These are phyloP conservation scores for Fusarium stilboides DNA, from an alignment of 2,329 filamentous ascomycete genomes.

Conservation along the genomic window DNA sequence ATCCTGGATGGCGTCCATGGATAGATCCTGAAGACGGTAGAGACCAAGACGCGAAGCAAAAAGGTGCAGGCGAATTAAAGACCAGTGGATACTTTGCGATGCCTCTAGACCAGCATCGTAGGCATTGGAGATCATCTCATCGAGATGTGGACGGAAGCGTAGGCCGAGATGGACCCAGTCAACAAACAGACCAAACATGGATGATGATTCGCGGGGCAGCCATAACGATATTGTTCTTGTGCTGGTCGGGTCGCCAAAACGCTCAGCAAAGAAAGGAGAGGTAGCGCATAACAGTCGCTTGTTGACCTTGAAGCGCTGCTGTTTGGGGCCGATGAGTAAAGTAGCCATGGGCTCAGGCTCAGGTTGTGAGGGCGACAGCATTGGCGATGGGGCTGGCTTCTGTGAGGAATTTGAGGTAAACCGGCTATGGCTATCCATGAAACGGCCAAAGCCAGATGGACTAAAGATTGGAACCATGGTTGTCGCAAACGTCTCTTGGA, in stretches of 20 bases:
- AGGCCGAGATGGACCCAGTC: slow-evolving; percentile 66
- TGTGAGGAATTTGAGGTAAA: slow-evolving; percentile 34
- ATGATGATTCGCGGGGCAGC: slow-evolving; percentile 63
- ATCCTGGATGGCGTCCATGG: slow-evolving; percentile 73
- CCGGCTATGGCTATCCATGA: slow-evolving; percentile 36
- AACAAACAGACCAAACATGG: slow-evolving; percentile 69
- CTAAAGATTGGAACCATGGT: slow-evolving; percentile 48
- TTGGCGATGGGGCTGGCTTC: slow-evolving; percentile 45
- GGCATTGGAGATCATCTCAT: slow-evolving; percentile 56
- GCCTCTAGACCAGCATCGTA: slow-evolving; percentile 50
- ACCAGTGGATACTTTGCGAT: slow-evolving; percentile 66
- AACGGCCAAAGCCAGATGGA: slow-evolving; percentile 43
- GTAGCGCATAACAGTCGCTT: slow-evolving; percentile 62
- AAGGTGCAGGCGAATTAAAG: slow-evolving; percentile 69
- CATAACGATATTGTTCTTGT: slow-evolving; percentile 55
- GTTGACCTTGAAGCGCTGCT: slow-evolving; percentile 61
- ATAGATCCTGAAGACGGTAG: slow-evolving; percentile 67
- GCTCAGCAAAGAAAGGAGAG: slow-evolving; percentile 65
- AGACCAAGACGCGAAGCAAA: slow-evolving; percentile 69
- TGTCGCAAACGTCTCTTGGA: slow-evolving; percentile 16
- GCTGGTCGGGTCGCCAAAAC: slow-evolving; percentile 56
- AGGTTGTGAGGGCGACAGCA: slow-evolving; percentile 40
- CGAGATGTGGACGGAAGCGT: slow-evolving; percentile 61
- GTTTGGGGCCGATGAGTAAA: slow-evolving; percentile 61
- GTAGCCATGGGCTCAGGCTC: slow-evolving; percentile 51